Base-by-base conservation (phyloP, 495 filamentous ascomycete species). In the Xylaria flabelliformis region DNA sequence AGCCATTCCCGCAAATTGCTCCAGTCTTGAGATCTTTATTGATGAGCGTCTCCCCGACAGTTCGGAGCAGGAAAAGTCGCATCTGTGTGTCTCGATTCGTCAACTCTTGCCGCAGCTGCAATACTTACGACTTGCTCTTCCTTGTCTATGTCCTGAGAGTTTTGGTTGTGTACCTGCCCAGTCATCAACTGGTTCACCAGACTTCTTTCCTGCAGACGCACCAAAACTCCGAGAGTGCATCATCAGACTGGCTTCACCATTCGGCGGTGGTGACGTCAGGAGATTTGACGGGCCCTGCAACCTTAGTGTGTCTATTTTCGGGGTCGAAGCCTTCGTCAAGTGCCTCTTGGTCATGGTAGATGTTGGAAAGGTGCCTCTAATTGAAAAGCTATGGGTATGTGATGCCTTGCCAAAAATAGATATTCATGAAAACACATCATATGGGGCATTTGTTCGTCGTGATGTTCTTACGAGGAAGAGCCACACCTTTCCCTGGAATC, bases 401-500 rank as follows among this genome's bases (percentile, higher is more conserved):
- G 56, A 59, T 36, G 24, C 26, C 56, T 59, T 59, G 29, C 32
- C 56, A 8, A 15, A 17, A 17, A 24, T 12, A 17, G 32, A 59
- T 39, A 39, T 39, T 13, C 21, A 59, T 8, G 26, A 2, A 32
- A 19, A 24, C 7, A 9, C 9, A 9, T 59, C 56, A 32, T 59
- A 34, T 13, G 56, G 56, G 9, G 56, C 56, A 59, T 59, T 59
- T n/a, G 29, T 59, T 2, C 56, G 56, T 29, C 56, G 56, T 36
- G 56, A 59, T 36, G 13, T 59, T 36, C 56, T 59, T 19, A 24
- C 56, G 29, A 32, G 34, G 5, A 59, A 59, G 29, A 59, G 56
- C 29, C 17, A 32, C 56, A 59, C 56, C 10, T 59, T 59, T 36
- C 56, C 56, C 0, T 59, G 56, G 56, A 59, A 32, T 19, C 10